These are phyloP conservation scores for Leishmania lainsoni DNA, from an alignment of 208 protist species.

Conservation along the genomic window DNA sequence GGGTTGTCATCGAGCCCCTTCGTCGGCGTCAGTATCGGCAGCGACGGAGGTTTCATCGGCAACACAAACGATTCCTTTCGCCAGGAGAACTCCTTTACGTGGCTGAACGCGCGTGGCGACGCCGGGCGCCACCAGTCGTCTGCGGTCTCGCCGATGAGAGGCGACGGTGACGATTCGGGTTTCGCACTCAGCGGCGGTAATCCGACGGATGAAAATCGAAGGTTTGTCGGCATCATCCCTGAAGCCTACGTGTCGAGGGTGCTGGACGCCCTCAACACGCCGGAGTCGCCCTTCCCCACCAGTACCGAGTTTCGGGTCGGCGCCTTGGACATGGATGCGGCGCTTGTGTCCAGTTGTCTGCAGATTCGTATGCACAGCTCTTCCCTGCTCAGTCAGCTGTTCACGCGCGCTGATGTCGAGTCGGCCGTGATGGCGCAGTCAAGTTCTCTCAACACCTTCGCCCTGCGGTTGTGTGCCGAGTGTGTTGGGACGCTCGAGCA, in stretches of 20 bases:
- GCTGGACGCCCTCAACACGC: conserved; percentile 68
- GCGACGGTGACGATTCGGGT: neutral
- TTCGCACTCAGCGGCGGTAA: neutral
- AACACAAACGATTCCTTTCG: conserved; percentile 42
- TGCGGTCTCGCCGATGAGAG: neutral
- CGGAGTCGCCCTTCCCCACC: conserved; percentile 47
- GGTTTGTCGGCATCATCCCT: conserved; percentile 7
- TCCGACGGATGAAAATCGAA: neutral
- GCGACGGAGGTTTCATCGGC: conserved; percentile 33
- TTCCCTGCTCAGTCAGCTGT: conserved; percentile 66
- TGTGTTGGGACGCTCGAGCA: conserved; percentile 74
- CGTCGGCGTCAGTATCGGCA: conserved; percentile 15
- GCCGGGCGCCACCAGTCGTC: neutral
- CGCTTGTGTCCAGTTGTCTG: conserved; percentile 71
- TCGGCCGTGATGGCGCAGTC: conserved; percentile 52
- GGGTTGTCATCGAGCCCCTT: conserved; percentile 1
- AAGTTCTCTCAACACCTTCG: conserved; percentile 54
- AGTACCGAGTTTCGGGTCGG: conserved; percentile 69
- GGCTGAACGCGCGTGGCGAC: conserved; percentile 5
- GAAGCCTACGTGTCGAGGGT: conserved; percentile 42
- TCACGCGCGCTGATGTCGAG: conserved; percentile 55
- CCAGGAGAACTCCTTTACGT: conserved; percentile 24
- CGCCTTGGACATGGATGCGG: conserved; percentile 54
- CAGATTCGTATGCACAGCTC: conserved; percentile 66
- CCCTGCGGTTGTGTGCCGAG: conserved; percentile 50